Conservation (phyloP, 805 yeast species). For the Candida verbasci region DNA sequence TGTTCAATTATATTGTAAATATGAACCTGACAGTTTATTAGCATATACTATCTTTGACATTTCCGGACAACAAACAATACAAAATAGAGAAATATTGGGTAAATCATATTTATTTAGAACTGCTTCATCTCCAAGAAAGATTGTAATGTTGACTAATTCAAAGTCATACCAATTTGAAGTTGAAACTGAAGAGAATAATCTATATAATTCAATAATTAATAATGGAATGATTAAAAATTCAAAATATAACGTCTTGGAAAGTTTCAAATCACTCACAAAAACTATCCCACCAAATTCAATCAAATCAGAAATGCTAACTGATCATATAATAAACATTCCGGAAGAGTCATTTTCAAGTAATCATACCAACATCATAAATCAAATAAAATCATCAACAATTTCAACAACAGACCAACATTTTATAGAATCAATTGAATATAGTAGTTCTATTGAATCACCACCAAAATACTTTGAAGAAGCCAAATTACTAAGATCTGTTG, state of each 20-base stretch:
- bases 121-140: slow-evolving; percentile 24
- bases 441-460: slow-evolving; percentile 14
- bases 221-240: slow-evolving; percentile 16
- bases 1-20: slow-evolving; percentile 17
- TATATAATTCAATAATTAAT: slow-evolving; percentile 16
- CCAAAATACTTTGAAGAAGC: slow-evolving; percentile 29
- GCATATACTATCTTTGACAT: slow-evolving; percentile 18
- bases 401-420: slow-evolving; percentile 14
- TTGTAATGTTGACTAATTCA: slow-evolving; percentile 25
- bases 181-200: slow-evolving; percentile 12
- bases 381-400: slow-evolving; percentile 13
- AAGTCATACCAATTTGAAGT: slow-evolving; percentile 21
- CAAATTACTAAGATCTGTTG: slow-evolving; percentile 14
- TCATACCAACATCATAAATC: slow-evolving; percentile 9
- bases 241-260: slow-evolving; percentile 6
- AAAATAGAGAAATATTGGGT: slow-evolving; percentile 23
- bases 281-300: slow-evolving; percentile 6
- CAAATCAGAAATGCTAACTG: background rate
- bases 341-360: slow-evolving; percentile 22
- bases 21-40: slow-evolving; percentile 11
- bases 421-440: slow-evolving; percentile 14
- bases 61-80: slow-evolving; percentile 20
- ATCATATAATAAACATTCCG: slow-evolving; percentile 14
- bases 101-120: slow-evolving; percentile 23
- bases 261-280: slow-evolving; percentile 13